Percentiles rank a stretch among this genome's conserved stretches.
Evolutionary conservation across 2,329 filamentous ascomycete species (phyloP).

Genomic region (Phialocephala subalpina): DNA sequence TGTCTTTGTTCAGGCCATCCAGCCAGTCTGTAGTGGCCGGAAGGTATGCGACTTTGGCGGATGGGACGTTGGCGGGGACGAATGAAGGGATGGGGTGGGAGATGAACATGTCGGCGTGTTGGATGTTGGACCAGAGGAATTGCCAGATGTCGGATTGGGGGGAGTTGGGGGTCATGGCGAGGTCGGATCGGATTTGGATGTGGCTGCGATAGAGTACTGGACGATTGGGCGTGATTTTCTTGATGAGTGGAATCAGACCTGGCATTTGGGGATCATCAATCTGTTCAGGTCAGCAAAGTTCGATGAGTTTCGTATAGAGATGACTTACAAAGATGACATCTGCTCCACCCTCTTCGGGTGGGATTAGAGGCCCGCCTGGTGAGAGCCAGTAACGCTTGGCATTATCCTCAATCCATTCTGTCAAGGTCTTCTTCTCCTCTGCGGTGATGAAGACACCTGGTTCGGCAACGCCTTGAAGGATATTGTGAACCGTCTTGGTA

Average conservation of each 20-base stretch:
- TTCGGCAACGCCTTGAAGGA: slow-evolving; percentile 79
- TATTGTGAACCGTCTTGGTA: slow-evolving; percentile 90
- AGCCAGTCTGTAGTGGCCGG: slow-evolving; percentile 86
- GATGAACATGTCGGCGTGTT: slow-evolving; percentile 79
- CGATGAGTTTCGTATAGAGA: background rate
- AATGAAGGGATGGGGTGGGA: slow-evolving; percentile 82
- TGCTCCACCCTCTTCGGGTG: slow-evolving; percentile 73
- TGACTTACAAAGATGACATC: slow-evolving; percentile 71
- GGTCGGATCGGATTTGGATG: slow-evolving; percentile 82
- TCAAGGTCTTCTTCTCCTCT: slow-evolving; percentile 69
- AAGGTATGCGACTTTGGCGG: slow-evolving; percentile 74
- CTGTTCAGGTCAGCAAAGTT: slow-evolving; percentile 43
- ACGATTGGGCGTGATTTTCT: slow-evolving; percentile 72
- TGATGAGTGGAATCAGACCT: slow-evolving; percentile 77
- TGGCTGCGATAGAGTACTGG: slow-evolving; percentile 84
- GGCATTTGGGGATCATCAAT: slow-evolving; percentile 90
- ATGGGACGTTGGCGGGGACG: slow-evolving; percentile 73
- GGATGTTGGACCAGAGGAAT: slow-evolving; percentile 77
- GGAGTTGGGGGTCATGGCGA: slow-evolving; percentile 67
- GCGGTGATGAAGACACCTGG: slow-evolving; percentile 69
- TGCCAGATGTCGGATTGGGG: slow-evolving; percentile 79
- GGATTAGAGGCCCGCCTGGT: slow-evolving; percentile 70
- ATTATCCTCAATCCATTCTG: slow-evolving; percentile 77
- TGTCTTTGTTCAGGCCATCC: slow-evolving; percentile 80
- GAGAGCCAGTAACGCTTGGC: slow-evolving; percentile 78